Evolutionary conservation across 768 basidiomycete species (phyloP).

Genomic region (Leucocoprinus birnbaumii): DNA sequence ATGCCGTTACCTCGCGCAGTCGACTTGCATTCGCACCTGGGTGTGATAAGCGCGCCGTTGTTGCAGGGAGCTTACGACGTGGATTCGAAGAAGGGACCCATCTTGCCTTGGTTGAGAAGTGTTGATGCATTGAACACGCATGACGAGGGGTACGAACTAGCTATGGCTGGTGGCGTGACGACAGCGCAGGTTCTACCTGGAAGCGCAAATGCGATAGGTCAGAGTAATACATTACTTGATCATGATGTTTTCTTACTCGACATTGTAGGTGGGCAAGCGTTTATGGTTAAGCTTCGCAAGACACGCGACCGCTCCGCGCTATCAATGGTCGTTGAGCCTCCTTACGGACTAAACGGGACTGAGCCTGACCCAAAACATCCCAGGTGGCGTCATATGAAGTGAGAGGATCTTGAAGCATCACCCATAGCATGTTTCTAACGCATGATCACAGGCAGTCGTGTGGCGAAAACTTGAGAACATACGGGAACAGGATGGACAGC

Average conservation of each 20-base stretch:
- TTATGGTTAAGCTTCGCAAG: constrained; percentile 80
- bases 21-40: constrained; percentile 80
- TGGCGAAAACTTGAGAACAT: constrained; percentile 45
- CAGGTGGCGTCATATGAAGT: constrained; percentile 86
- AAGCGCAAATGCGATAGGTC: constrained; percentile 68
- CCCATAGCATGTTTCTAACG: neutral
- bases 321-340: constrained; percentile 86
- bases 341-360: constrained; percentile 52
- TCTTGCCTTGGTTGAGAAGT: constrained; percentile 76
- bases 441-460: constrained; percentile 51
- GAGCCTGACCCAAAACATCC: constrained; percentile 28
- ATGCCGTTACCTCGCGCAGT: constrained; percentile 32
- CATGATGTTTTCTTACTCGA: neutral
- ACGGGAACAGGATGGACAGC: constrained; percentile 72
- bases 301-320: constrained; percentile 73
- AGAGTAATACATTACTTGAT: neutral
- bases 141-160: constrained; percentile 68
- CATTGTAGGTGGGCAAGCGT: constrained; percentile 77
- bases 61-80: constrained; percentile 51
- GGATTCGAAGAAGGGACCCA: constrained; percentile 65
- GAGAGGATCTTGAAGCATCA: constrained; percentile 14
- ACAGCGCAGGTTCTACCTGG: constrained; percentile 82
- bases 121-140: constrained; percentile 88
- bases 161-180: constrained; percentile 87
- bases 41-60: constrained; percentile 65